Evolutionary conservation across 345 rosid genomes (phyloP), one percentile per base, ranked within the genome.

Genomic region (Chamaenerion angustifolium): DNA sequence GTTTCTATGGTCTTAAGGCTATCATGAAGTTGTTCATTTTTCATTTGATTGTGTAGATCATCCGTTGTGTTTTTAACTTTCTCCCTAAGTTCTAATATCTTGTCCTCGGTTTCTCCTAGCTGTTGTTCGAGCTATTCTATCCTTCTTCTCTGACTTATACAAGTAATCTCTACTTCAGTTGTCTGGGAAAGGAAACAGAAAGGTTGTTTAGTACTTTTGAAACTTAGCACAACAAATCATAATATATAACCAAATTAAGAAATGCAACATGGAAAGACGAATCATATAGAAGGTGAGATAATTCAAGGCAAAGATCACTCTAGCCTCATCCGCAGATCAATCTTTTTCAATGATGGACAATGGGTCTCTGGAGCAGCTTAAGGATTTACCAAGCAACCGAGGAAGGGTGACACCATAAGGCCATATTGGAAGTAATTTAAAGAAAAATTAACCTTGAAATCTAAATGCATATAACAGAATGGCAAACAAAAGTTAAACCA

Each of bases 101-200:
- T 71, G 25, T 77, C 81, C 76, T 83, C 93, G 10, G 87, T 89
- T 59, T 77, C 93, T 42, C 68, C 67, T 42, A 87, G 76, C 70
- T 83, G 93, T 9, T 79, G 82, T 72, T 83, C 94, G 62, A 87
- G 89, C 71, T 67, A 81, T 64, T 80, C 83, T 48, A 83, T 79
- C 64, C 67, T 63, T n/a, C 51, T 59, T 64, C 75, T 73, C 58
- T 68, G 67, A 45, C 75, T 68, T 21, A 59, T 44, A 31, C 77
- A 68, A 48, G 43, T 50, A 43, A 61, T 56, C 67, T 73, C 82
- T 19, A 73, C 76, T 70, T 78, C 89, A 42, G 58, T 64, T 42
- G 64, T 55, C 93, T 83, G 73, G 7, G 37, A 50, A 46, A 54
- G 19, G 18, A 48, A 59, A n/a, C 7, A 4, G 17, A 17, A 17